These are phyloP conservation scores for Colletotrichum lini DNA, from an alignment of 2,329 filamentous ascomycete species.

Conservation along the genomic window DNA sequence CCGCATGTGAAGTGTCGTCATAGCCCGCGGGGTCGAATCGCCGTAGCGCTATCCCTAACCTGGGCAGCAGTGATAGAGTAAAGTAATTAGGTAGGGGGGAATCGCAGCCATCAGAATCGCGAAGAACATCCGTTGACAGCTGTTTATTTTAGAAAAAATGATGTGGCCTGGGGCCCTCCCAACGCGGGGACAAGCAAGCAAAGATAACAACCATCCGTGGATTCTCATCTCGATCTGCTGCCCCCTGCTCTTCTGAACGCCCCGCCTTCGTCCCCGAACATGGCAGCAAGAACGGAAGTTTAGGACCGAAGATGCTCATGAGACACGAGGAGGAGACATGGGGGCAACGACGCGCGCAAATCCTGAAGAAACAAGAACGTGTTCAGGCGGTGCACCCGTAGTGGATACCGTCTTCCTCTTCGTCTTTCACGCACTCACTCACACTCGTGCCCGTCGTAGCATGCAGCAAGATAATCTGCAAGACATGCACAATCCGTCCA, in stretches of 20 bases:
- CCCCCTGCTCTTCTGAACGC: not conserved
- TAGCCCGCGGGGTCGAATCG: conserved; percentile 17
- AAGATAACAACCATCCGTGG: not conserved
- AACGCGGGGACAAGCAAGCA: not conserved
- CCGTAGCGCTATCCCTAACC: not conserved
- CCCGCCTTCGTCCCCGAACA: not conserved
- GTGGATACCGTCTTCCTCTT: too few species aligned
- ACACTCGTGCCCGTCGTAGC: not conserved
- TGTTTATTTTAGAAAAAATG: too few species aligned
- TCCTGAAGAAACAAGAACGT: too few species aligned
- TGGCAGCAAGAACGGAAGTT: not conserved
- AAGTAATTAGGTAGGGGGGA: too few species aligned
- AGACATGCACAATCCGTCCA: not conserved
- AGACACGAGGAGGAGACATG: not conserved
- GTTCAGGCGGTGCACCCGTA: too few species aligned
- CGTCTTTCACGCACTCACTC: too few species aligned
- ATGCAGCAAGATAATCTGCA: not conserved
- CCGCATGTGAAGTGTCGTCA: conserved; percentile 40
- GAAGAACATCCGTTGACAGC: too few species aligned
- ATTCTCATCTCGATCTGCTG: not conserved
- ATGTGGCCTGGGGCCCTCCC: too few species aligned
- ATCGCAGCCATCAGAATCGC: too few species aligned
- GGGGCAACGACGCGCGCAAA: not conserved
- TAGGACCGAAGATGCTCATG: too few species aligned
- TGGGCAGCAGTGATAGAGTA: too few species aligned